A percentile compares a stretch with the other conserved stretches of the same genome.
Evolutionary conservation across 2,329 filamentous ascomycete genomes (phyloP).

Genomic region (Pyricularia sp.): DNA sequence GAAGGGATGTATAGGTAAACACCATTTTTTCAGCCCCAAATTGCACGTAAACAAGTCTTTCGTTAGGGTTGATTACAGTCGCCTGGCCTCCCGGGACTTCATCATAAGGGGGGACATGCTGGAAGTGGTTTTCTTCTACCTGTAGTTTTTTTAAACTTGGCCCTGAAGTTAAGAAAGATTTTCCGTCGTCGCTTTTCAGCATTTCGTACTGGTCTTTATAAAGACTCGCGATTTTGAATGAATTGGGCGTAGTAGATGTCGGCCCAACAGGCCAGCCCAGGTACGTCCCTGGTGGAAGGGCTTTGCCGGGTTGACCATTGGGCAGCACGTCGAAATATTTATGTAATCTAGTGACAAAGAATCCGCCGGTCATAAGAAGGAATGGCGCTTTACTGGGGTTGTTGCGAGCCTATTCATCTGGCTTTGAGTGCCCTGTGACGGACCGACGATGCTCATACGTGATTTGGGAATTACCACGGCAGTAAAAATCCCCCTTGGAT

Average conservation of each 20-base stretch:
- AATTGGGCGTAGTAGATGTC: neutral
- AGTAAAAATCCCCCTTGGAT: neutral
- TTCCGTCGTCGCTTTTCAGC: neutral
- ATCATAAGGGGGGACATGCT: neutral
- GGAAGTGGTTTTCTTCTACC: neutral
- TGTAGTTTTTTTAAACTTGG: neutral
- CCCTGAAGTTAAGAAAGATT: neutral
- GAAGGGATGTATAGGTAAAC: neutral
- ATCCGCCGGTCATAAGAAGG: neutral
- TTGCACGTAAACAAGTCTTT: neutral
- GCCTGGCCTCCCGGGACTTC: neutral
- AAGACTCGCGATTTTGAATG: neutral
- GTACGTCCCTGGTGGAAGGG: neutral
- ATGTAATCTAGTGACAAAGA: neutral
- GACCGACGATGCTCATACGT: neutral
- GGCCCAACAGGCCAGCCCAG: neutral
- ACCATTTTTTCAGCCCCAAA: neutral
- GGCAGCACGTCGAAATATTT: neutral
- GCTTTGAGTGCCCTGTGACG: neutral
- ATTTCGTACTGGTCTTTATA: neutral
- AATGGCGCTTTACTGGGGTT: neutral
- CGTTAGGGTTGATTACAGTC: neutral
- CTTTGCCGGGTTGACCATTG: neutral
- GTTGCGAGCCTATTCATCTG: neutral
- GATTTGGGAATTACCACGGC: neutral